These are phyloP conservation scores for Cardamine chenopodiifolia DNA, from an alignment of 345 rosid species.

Conservation along the genomic window DNA sequence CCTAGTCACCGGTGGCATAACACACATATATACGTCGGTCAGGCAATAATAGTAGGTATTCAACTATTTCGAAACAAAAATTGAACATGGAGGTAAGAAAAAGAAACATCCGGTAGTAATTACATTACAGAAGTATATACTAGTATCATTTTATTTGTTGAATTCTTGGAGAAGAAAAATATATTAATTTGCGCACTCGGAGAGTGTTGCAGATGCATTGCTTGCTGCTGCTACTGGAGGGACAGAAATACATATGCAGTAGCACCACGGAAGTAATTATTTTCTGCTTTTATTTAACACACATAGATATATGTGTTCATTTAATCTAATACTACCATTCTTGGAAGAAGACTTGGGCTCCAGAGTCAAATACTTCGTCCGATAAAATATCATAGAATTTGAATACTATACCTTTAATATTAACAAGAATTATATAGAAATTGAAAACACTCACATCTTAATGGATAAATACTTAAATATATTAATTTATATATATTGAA, in stretches of 20 bases:
- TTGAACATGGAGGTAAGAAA: not conserved
- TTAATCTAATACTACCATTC: constrained; percentile 13
- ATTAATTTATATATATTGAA: not conserved
- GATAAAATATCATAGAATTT: not conserved
- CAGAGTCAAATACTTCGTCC: constrained; percentile 40
- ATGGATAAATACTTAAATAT: not conserved
- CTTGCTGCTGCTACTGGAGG: constrained; percentile 27
- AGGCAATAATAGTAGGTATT: not conserved
- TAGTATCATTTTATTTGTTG: not conserved
- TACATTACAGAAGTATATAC: not conserved
- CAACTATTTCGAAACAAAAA: not conserved
- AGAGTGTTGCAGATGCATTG: constrained; percentile 39
- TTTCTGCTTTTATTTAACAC: constrained; percentile 4
- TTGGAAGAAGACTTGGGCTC: constrained; percentile 29
- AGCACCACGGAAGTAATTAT: constrained; percentile 7
- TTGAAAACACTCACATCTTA: constrained; percentile 2
- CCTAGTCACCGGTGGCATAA: not conserved
- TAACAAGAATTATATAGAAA: not conserved
- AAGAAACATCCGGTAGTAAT: not conserved
- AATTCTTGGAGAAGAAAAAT: not conserved
- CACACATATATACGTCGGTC: not conserved
- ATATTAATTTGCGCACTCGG: constrained; percentile 34
- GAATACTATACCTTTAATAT: not conserved
- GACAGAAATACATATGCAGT: constrained; percentile 29
- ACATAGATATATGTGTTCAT: constrained; percentile 28